Evolutionary conservation across 192 early-diverging fungal species (phyloP).

Genomic region (Gamsiella multidivaricata): DNA sequence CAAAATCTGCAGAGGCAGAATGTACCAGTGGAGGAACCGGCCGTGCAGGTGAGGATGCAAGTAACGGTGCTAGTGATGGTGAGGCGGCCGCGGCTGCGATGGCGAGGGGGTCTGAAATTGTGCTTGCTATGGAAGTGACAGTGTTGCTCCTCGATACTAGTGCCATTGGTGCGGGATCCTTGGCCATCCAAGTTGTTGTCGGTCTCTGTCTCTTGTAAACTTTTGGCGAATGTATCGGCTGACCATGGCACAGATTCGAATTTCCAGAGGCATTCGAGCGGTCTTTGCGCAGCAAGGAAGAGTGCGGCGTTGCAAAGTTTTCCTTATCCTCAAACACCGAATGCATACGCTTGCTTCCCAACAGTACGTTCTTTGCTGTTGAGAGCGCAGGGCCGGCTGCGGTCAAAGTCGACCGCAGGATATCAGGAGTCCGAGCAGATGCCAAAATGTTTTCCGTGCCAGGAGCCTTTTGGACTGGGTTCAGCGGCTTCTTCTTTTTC

Average conservation of each 20-base stretch:
- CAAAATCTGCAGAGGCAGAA: background rate
- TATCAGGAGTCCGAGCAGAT: constrained; percentile 4
- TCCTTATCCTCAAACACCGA: constrained; percentile 35
- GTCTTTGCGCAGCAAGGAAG: background rate
- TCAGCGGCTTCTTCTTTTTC: constrained; percentile 51
- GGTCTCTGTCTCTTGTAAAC: constrained; percentile 27
- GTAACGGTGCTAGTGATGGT: background rate
- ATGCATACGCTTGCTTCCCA: constrained; percentile 29
- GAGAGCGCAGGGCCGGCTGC: constrained; percentile 7
- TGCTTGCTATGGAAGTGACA: background rate
- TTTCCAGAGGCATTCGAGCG: background rate
- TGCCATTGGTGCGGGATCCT: too few relatives aligned
- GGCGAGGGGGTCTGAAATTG: background rate
- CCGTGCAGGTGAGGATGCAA: too few relatives aligned
- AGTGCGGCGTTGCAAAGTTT: background rate
- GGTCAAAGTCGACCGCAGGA: constrained; percentile 5
- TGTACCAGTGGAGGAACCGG: background rate
- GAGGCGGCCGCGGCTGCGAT: background rate
- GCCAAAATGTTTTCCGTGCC: constrained; percentile 47
- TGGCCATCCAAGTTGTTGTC: too few relatives aligned
- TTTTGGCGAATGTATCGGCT: background rate
- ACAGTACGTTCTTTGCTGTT: constrained; percentile 6
- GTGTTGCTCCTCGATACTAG: background rate
- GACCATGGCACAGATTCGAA: background rate
- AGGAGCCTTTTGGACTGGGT: constrained; percentile 42